These are phyloP conservation scores for Sporothrix globosa DNA, from an alignment of 2,329 filamentous ascomycete genomes.

Conservation along the genomic window DNA sequence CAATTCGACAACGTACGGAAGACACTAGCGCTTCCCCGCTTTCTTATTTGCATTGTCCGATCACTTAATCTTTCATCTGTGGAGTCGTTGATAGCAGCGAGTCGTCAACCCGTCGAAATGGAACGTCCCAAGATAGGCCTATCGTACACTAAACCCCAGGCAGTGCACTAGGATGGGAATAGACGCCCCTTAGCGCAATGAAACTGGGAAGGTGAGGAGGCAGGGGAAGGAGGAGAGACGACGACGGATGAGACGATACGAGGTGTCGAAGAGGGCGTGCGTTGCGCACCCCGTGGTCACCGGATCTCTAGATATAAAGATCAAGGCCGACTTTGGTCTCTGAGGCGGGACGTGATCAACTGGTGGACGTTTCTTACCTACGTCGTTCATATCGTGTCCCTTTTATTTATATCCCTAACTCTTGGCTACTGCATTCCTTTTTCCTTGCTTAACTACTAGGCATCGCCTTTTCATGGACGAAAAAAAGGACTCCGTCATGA, in stretches of 20 bases:
- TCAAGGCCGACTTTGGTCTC: neutral
- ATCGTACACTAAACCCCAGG: neutral
- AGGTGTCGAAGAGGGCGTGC: neutral
- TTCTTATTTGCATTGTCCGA: slow-evolving; percentile 12
- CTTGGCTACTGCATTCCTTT: too few species aligned
- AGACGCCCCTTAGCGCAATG: neutral
- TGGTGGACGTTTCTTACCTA: neutral
- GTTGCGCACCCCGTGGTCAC: neutral
- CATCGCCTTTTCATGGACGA: neutral
- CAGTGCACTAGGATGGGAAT: neutral
- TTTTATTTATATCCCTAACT: too few species aligned
- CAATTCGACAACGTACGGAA: neutral
- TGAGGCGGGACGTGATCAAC: neutral
- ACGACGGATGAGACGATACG: neutral
- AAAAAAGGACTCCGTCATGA: neutral
- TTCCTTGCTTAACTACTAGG: too few species aligned
- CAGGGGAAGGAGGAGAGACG: neutral
- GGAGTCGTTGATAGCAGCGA: slow-evolving; percentile 4
- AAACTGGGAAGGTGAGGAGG: neutral
- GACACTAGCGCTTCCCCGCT: slow-evolving; percentile 4
- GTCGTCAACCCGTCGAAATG: neutral
- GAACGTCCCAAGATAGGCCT: neutral
- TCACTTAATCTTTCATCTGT: neutral
- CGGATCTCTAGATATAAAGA: slow-evolving; percentile 14
- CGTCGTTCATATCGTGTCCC: neutral